phyloP scores from a whole-genome alignment of 371 early-diverging fungal species.

The Mortierella sp. region DNA sequence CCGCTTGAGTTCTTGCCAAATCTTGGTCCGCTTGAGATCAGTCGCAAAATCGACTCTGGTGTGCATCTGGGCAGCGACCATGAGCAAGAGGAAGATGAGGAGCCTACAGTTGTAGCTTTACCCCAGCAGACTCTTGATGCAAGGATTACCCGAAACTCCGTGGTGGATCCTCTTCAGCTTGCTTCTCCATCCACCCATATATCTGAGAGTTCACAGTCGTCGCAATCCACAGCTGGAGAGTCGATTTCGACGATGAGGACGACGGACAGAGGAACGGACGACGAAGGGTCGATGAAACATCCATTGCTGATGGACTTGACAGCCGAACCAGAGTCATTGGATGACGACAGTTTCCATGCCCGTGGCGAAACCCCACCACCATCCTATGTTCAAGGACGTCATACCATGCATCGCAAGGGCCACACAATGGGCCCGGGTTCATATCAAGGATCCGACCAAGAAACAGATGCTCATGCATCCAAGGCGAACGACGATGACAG shows the following conservation, averaged over 20 bases:
- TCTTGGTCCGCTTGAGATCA: conserved; percentile 35
- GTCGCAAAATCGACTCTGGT: conserved; percentile 18
- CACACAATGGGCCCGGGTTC: conserved; percentile 36
- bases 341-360: conserved; percentile 4
- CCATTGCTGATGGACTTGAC: conserved; percentile 36
- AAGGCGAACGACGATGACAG: conserved; percentile 10
- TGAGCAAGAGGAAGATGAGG: neutral
- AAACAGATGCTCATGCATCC: neutral
- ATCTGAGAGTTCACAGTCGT: conserved; percentile 16
- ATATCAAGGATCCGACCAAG: neutral
- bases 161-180: too few species aligned
- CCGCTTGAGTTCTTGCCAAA: conserved; percentile 32
- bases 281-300: conserved; percentile 21
- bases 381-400: neutral
- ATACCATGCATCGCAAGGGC: conserved; percentile 19
- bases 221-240: neutral
- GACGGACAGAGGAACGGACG: conserved; percentile 8
- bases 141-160: too few species aligned
- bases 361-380: neutral
- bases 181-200: conserved; percentile 23
- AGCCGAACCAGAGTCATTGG: conserved; percentile 26
- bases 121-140: too few species aligned
- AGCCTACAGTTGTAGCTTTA: too few species aligned
- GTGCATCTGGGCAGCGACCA: conserved; percentile 1
- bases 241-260: neutral